Percentiles rank a stretch among this genome's conserved stretches.
Conservation (phyloP, 176 grass and related monocot genomes). For the Zoysia japonica region DNA sequence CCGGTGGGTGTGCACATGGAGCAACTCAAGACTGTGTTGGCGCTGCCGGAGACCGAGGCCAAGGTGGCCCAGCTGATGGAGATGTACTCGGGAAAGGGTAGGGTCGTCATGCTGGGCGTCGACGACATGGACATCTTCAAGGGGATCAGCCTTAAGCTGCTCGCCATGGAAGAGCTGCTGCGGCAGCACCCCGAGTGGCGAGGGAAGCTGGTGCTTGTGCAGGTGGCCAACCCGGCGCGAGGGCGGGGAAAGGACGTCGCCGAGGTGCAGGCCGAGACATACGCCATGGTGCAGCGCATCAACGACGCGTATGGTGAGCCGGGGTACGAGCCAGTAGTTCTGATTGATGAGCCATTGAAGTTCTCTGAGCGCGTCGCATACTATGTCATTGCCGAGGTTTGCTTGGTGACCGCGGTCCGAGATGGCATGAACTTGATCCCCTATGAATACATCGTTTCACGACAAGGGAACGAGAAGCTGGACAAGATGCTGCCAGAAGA, state of each 20-base stretch:
- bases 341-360: constrained; percentile 75
- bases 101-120: constrained; percentile 80
- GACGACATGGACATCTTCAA: constrained; percentile 99
- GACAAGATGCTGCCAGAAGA: constrained; percentile 53
- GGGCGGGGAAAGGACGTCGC: constrained; percentile 75
- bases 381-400: constrained; percentile 81
- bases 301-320: constrained; percentile 63
- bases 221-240: constrained; percentile 82
- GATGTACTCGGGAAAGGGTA: constrained; percentile 62
- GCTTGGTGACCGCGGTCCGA: constrained; percentile 83
- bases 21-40: constrained; percentile 66
- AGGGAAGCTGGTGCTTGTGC: constrained; percentile 79
- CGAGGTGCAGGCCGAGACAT: constrained; percentile 76
- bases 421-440: constrained; percentile 99
- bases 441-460: constrained; percentile 80
- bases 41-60: constrained; percentile 55
- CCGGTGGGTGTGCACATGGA: constrained; percentile 82
- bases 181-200: constrained; percentile 78
- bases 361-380: constrained; percentile 85
- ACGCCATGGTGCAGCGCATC: constrained; percentile 62
- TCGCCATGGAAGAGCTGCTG: constrained; percentile 87
- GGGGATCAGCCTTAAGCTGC: constrained; percentile 89
- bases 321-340: constrained; percentile 70
- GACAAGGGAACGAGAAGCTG: constrained; percentile 67
- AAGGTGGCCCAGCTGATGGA: constrained; percentile 69